phyloP scores from a whole-genome alignment of 805 yeast genomes.

The Lipomyces chichibuensis region DNA sequence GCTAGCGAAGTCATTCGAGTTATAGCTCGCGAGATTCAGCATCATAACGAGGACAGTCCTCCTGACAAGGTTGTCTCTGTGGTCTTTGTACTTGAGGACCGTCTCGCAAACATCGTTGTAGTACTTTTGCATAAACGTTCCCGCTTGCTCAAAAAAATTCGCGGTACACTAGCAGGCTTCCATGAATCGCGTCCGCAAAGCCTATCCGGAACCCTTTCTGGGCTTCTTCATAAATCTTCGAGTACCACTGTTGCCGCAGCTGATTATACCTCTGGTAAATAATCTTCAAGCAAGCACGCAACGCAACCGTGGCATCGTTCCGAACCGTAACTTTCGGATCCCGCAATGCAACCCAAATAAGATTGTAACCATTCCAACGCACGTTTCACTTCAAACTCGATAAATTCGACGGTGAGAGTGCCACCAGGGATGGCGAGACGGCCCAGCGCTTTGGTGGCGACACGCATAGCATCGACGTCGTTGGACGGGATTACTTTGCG shows the following conservation, averaged over 20 bases:
- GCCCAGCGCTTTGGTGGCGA: slow-evolving; percentile 86
- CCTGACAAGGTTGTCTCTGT: slow-evolving; percentile 72
- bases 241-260: slow-evolving; percentile 74
- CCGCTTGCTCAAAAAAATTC: slow-evolving; percentile 74
- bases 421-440: slow-evolving; percentile 88
- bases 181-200: slow-evolving; percentile 77
- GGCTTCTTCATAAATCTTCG: slow-evolving; percentile 68
- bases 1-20: slow-evolving; percentile 73
- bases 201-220: slow-evolving; percentile 55
- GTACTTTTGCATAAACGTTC: slow-evolving; percentile 68
- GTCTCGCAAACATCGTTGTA: slow-evolving; percentile 78
- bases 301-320: slow-evolving; percentile 78
- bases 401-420: slow-evolving; percentile 85
- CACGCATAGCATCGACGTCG: slow-evolving; percentile 81
- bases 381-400: slow-evolving; percentile 85
- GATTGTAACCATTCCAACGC: slow-evolving; percentile 89
- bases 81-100: slow-evolving; percentile 72
- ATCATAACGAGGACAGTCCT: slow-evolving; percentile 82
- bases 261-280: slow-evolving; percentile 76
- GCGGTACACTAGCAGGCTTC: slow-evolving; percentile 77
- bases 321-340: slow-evolving; percentile 77
- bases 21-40: slow-evolving; percentile 80
- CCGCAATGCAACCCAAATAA: slow-evolving; percentile 84
- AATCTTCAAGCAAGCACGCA: slow-evolving; percentile 76
- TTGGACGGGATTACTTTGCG: slow-evolving; percentile 77